These are phyloP conservation scores for Talaromyces wortmannii DNA, from an alignment of 495 filamentous ascomycete genomes.

Conservation along the genomic window DNA sequence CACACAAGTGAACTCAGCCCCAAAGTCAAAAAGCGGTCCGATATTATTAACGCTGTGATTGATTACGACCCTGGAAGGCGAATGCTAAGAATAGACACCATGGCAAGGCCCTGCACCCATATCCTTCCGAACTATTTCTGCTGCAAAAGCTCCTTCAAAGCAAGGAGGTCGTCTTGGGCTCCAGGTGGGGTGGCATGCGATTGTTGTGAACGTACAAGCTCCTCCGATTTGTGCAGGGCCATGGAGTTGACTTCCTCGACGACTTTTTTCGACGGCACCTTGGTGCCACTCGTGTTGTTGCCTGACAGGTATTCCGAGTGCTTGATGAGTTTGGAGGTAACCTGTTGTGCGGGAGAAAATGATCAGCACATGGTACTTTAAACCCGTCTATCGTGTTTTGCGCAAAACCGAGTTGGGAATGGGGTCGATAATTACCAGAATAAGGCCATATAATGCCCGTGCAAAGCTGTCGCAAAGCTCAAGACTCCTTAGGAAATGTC, in stretches of 20 bases:
- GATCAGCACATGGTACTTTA: not conserved
- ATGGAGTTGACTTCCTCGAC: conserved; percentile 63
- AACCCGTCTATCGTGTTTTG: not conserved
- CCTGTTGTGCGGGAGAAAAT: not conserved
- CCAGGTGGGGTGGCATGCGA: conserved; percentile 13
- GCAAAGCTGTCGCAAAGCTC: conserved; percentile 92
- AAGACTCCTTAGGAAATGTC: conserved; percentile 80
- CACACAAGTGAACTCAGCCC: too few relatives aligned
- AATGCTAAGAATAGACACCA: not conserved
- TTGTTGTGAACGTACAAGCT: conserved; percentile 61
- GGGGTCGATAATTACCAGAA: conserved; percentile 48
- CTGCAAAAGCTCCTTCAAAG: conserved; percentile 1
- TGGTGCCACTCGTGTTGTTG: not conserved
- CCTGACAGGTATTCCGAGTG: not conserved
- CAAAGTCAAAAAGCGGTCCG: too few relatives aligned
- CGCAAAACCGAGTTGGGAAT: not conserved
- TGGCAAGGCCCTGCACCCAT: not conserved
- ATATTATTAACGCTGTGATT: too few relatives aligned
- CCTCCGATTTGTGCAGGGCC: conserved; percentile 65
- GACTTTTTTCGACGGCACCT: conserved; percentile 35
- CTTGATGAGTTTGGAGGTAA: conserved; percentile 1
- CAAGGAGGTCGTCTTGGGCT: not conserved
- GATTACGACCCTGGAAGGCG: too few relatives aligned
- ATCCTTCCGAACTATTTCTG: not conserved
- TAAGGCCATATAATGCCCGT: conserved; percentile 86